Evolutionary conservation across 2,329 filamentous ascomycete genomes (phyloP), one percentile per base, ranked within the genome.

Genomic region (Sporothrix brunneoviolacea): DNA sequence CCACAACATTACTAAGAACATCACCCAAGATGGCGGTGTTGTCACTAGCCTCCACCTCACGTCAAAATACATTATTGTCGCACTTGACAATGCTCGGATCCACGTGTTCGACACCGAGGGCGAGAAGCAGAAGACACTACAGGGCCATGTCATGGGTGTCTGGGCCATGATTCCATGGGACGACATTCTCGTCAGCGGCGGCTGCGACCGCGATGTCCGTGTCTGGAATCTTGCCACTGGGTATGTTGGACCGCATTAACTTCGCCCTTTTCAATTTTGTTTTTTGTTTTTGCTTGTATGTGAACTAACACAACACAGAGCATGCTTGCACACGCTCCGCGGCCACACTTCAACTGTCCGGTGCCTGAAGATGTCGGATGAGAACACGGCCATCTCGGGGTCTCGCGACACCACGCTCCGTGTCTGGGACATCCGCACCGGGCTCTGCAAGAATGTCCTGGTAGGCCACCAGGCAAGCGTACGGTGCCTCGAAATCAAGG

Each of bases 121-220:
- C 30, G 84, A 90, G 59, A 83, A 89, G 57, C 83, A 95, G 60
- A 88, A 90, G 65, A 95, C 89, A 3, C 72, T 98, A 24, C 86
- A 93, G 63, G 93, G 93, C 10, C 93, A 98, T 70, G 88, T 97
- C 39, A 98, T 98, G 93, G 93, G 93, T 36, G 93, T 98, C 18
- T 98, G 93, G 93, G 93, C 93, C 43, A 97, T 98, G 91, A 90
- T 98, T 21, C 93, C 93, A 7, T 96, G 91, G 88, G 91, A 88
- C 53, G 91, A 98, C 65, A 86, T 88, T 48, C 76, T 98, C 54
- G 93, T 98, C 54, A 96, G 90, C 61, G 93, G 93, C 60, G 93
- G 93, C 6, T 98, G 93, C 65, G 93, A 98, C 70, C 82, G 93
- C 54, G 93, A 98, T 64, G 93, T 98, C 24, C 80, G 93, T 51